Conservation (phyloP, 2,329 filamentous ascomycete genomes). For the Botrytis hyacinthi region DNA sequence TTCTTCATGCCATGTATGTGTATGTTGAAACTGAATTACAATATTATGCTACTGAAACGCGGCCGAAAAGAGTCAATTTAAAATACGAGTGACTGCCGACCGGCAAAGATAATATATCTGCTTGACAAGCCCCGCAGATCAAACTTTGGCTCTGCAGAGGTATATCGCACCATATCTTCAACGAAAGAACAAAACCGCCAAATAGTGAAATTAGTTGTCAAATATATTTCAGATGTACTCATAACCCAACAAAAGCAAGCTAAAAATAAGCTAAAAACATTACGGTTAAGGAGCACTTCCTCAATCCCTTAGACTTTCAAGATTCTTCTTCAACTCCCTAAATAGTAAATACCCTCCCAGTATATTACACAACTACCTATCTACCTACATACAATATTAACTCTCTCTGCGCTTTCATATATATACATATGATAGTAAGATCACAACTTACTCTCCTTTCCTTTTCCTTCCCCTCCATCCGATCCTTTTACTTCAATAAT, state of each 20-base stretch:
- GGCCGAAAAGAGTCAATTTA: neutral
- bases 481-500: slow-evolving; percentile 64
- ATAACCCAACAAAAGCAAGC: neutral
- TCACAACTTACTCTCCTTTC: slow-evolving; percentile 8
- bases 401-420: neutral
- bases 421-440: too few relatives aligned
- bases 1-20: neutral
- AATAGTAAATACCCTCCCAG: neutral
- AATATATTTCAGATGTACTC: neutral
- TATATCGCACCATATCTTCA: neutral
- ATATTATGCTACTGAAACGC: too few relatives aligned
- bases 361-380: neutral
- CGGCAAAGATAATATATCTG: fast-evolving
- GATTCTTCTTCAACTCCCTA: too few relatives aligned
- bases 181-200: neutral
- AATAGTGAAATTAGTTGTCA: neutral
- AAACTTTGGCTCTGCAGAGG: neutral
- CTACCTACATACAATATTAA: neutral
- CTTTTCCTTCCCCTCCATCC: slow-evolving; percentile 14
- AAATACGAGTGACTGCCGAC: fast-evolving
- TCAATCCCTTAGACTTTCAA: neutral
- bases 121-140: neutral
- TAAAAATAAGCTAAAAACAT: neutral
- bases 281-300: neutral
- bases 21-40: neutral